Conservation (phyloP, 139 green algal species). For the Mesostigma viride region DNA sequence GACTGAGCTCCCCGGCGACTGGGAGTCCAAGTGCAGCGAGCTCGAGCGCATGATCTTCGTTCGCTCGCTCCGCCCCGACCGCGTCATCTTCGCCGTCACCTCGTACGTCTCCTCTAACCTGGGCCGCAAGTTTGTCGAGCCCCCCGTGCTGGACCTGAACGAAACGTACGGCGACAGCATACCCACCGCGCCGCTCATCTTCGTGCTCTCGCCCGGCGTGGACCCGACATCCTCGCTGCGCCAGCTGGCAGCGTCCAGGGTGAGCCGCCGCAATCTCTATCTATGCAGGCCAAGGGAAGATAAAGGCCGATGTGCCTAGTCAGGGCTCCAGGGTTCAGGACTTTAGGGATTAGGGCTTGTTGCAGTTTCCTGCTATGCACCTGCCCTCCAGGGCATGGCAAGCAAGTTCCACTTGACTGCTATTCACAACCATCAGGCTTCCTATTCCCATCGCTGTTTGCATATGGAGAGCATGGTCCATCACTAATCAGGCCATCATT, state of each 20-base stretch:
- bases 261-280: too few species aligned
- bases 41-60: slow-evolving; percentile 59
- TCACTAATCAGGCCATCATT: too few species aligned
- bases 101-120: slow-evolving; percentile 62
- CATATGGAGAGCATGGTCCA: too few species aligned
- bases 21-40: slow-evolving; percentile 68
- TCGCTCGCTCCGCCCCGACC: slow-evolving; percentile 51
- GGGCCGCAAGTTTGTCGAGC: slow-evolving; percentile 70
- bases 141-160: slow-evolving; percentile 65
- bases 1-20: slow-evolving; percentile 61
- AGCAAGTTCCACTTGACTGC: too few species aligned
- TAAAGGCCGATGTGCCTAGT: too few species aligned
- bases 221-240: slow-evolving; percentile 63
- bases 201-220: slow-evolving; percentile 68
- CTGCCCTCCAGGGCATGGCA: too few species aligned
- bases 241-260: slow-evolving; percentile 61
- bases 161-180: slow-evolving; percentile 57
- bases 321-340: too few species aligned
- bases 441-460: too few species aligned
- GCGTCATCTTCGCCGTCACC: slow-evolving; percentile 60
- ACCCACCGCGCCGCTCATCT: slow-evolving; percentile 55
- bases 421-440: too few species aligned
- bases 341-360: too few species aligned
- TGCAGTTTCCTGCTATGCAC: too few species aligned
- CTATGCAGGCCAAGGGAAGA: too few species aligned